Evolutionary conservation across 805 yeast species (phyloP), one percentile per base, ranked within the genome.

Genomic region (Wickerhamomyces alni): DNA sequence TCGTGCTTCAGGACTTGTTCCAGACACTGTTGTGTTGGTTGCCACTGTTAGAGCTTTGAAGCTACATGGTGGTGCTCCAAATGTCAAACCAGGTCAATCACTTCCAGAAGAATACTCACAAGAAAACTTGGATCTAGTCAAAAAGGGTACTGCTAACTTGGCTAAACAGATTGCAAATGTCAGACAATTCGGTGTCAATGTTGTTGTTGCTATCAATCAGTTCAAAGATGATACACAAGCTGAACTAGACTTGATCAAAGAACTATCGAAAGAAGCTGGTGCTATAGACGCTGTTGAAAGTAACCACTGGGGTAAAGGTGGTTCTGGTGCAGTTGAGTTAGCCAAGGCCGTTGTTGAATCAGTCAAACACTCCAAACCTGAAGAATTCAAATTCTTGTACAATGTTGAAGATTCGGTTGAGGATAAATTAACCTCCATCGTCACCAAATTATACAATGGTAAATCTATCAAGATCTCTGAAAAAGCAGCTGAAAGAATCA

Each of bases 301-400:
- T 21, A 81, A 84, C 71, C 94, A 84, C 59, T 84, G 91, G 91
- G 88, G 81, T 57, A 75, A 80, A 65, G 94, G 94, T 69, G 94
- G 94, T 55, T 66, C 63, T 46, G 94, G 94, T 53, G 87, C 94
- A 2, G 71, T 82, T 42, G 80, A 76, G 40, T 69, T 84, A 51
- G 94, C 93, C 35, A 53, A 77, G 37, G 82, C 87, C 35, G 82
- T 84, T 46, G 77, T 82, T 44, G 68, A 70, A 42, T 81, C 86
- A 13, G 73, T 78, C 33, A 69, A 74, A 55, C 62, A 70, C 30
- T 59, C 66, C 42, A 66, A 65, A 44, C 58, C 57, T 28, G 52
- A 57, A 13, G 56, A 70, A 29, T 65, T 66, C 64, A 59, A 63
- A 42, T 83, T 77, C 67, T 66, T 81, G 54, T 84, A 84, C 58